Conservation (phyloP, 73 alveolate genomes). For the Paramecium primaurelia region DNA sequence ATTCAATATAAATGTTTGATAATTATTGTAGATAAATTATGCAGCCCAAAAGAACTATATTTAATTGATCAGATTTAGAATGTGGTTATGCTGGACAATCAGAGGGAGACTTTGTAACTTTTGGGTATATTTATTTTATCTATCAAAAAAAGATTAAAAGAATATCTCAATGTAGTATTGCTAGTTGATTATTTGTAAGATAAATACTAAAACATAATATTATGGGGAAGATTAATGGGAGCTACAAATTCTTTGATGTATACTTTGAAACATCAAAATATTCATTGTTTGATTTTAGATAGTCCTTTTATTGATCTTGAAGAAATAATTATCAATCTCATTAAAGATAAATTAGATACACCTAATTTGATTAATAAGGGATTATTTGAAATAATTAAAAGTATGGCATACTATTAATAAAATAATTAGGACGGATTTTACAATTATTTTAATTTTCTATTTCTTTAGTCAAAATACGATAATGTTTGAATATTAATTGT, state of each 20-base stretch:
- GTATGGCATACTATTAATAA: background rate
- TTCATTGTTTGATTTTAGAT: background rate
- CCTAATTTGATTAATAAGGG: background rate
- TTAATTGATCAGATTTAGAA: background rate
- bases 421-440: background rate
- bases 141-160: background rate
- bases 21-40: background rate
- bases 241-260: background rate
- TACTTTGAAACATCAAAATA: background rate
- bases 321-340: background rate
- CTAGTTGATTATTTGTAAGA: background rate
- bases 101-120: conserved; percentile 4
- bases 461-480: background rate
- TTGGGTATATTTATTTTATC: background rate
- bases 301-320: background rate
- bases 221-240: conserved; percentile 49
- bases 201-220: background rate
- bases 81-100: background rate
- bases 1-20: background rate
- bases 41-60: background rate
- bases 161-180: background rate
- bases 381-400: background rate
- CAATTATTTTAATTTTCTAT: background rate
- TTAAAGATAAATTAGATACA: background rate
- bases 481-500: background rate